Evolutionary conservation across 148 eudicot species (phyloP).

Genomic region (Vaccinium myrtillus): DNA sequence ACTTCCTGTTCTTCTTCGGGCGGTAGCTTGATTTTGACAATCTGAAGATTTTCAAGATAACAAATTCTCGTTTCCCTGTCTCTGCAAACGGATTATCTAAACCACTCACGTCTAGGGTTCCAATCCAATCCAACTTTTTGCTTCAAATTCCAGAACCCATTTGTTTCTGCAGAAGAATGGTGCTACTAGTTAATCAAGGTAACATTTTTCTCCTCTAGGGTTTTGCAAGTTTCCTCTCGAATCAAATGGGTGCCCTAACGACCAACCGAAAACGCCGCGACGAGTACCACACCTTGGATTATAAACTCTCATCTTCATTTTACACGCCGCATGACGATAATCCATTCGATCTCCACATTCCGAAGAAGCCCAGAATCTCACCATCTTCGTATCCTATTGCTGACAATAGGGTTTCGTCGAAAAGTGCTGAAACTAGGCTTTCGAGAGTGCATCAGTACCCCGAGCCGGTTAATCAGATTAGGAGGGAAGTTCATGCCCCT

Average conservation of each 20-base stretch:
- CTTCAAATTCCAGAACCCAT: not conserved
- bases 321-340: conserved; percentile 21
- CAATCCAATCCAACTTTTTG: not conserved
- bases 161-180: not conserved
- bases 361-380: conserved; percentile 56
- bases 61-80: not conserved
- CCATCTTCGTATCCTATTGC: not conserved
- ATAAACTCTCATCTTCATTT: conserved; percentile 22
- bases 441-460: conserved; percentile 51
- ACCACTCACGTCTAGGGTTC: not conserved
- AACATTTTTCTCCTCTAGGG: not conserved
- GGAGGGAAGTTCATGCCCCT: conserved; percentile 74
- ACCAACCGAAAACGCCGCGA: conserved; percentile 56
- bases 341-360: conserved; percentile 32
- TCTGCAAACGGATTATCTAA: too few relatives aligned
- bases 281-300: conserved; percentile 31
- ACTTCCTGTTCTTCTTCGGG: too few relatives aligned
- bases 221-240: not conserved
- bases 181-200: not conserved
- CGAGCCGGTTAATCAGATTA: conserved; percentile 22
- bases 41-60: not conserved
- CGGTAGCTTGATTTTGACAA: too few relatives aligned
- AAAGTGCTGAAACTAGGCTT: conserved; percentile 18
- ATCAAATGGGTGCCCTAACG: conserved; percentile 60
- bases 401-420: conserved; percentile 17